phyloP scores from a whole-genome alignment of 1,284 basidiomycete genomes.

The Apiotrichum mycotoxinovorans region DNA sequence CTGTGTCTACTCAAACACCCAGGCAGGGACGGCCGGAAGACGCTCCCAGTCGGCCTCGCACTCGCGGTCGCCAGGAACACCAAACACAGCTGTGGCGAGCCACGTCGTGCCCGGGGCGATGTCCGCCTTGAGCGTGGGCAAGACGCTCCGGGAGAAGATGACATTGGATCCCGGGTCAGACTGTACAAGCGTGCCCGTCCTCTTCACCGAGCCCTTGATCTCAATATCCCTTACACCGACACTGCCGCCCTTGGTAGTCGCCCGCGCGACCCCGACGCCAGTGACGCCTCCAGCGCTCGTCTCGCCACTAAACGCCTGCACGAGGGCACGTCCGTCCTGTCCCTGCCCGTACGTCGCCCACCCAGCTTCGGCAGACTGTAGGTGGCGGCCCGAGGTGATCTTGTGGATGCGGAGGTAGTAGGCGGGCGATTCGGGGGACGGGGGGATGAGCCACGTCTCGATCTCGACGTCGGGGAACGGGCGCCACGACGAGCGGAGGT shows the following conservation, averaged over 20 bases:
- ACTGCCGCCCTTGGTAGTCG: constrained; percentile 53
- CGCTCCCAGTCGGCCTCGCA: constrained; percentile 38
- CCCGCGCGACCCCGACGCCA: constrained; percentile 52
- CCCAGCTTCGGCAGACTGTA: constrained; percentile 64
- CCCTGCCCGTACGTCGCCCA: constrained; percentile 70
- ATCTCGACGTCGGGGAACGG: constrained; percentile 69
- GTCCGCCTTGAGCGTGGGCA: constrained; percentile 61
- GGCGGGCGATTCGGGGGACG: constrained; percentile 56
- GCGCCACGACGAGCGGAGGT: constrained; percentile 66
- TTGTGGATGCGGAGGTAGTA: constrained; percentile 70
- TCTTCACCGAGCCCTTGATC: too few species aligned
- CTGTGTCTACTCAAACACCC: constrained; percentile 13
- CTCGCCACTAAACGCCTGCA: constrained; percentile 43
- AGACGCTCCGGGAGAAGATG: constrained; percentile 63
- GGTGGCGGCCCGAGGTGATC: constrained; percentile 55
- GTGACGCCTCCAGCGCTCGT: constrained; percentile 39
- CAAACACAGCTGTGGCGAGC: constrained; percentile 69
- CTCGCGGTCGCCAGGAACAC: constrained; percentile 52
- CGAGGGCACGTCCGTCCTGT: constrained; percentile 59
- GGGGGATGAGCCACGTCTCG: constrained; percentile 71
- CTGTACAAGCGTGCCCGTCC: constrained; percentile 57
- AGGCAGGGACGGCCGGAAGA: constrained; percentile 33
- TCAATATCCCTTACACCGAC: constrained; percentile 4
- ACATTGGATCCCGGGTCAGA: constrained; percentile 71
- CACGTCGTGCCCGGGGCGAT: constrained; percentile 55